Evolutionary conservation across 2,329 filamentous ascomycete genomes (phyloP), one percentile per base, ranked within the genome.

Genomic region (Aspergillus pseudoterreus): DNA sequence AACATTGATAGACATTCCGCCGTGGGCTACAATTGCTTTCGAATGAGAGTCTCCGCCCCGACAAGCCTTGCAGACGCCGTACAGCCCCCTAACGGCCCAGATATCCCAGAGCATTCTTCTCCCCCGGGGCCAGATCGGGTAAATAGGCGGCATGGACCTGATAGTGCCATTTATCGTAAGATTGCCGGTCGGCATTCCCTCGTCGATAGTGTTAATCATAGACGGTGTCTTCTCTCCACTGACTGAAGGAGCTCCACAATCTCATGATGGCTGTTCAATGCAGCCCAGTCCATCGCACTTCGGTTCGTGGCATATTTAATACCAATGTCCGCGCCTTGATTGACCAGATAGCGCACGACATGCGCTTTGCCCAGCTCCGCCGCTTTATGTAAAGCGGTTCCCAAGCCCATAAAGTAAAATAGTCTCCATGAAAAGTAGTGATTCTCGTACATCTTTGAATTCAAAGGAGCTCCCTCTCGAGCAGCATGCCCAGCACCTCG

Each of bases 61-160:
- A 54, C 56, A 61, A 3, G 61, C 60, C 42, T 54, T 57, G 33
- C 57, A 63, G 8, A 63, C 60, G 1, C 61, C 61, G 19, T 61
- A 63, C n/a, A 64, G 45, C 21, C 61, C 61, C 51, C 59, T 57
- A 6, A 63, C 51, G n/a, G 60, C 60, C 61, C 61, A 62, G 1
- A 60, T 45, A 6, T 56, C 52, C 60, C 59, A 61, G 6, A 54
- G 9, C 17, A 49, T 36, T 27, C 57, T 47, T 36, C 4, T 43
- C 46, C 1, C 43, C 6, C 5, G 45, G 44, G 5, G 14, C 27
- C n/a, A 59, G 38, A 51, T 52, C 55, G 4, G 57, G 57, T 48
- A 63, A 44, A 30, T 57, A 58, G 3, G 45, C 38, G 1, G 73
- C 73, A 45, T 65, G 55, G 48, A 75, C 75, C 50, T 71, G 75